phyloP scores from a whole-genome alignment of 257 asterid genomes.

The Gentiana dahurica region DNA sequence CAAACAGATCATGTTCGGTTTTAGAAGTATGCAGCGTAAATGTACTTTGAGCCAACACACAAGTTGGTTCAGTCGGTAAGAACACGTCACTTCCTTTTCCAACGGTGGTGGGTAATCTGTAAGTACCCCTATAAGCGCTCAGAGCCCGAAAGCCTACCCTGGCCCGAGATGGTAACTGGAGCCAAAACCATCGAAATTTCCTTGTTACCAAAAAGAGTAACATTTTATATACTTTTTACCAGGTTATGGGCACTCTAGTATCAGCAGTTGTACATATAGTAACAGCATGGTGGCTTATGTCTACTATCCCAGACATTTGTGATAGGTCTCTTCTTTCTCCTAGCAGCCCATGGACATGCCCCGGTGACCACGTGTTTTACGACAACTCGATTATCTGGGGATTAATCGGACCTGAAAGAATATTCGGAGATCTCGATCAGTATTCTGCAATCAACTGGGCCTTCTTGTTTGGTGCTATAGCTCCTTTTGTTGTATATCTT shows the following conservation, averaged over 20 bases:
- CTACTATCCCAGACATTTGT: conserved; percentile 67
- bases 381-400: conserved; percentile 91
- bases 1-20: too few species aligned
- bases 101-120: too few species aligned
- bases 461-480: conserved; percentile 59
- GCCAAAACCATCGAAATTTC: too few species aligned
- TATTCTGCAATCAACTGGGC: conserved; percentile 70
- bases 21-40: too few species aligned
- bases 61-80: too few species aligned
- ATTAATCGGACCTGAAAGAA: conserved; percentile 65
- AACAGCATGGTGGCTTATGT: conserved; percentile 97
- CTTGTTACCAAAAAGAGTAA: too few species aligned
- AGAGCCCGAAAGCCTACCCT: too few species aligned
- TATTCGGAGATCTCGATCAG: conserved; percentile 66
- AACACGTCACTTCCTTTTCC: too few species aligned
- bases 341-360: conserved; percentile 92
- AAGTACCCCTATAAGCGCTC: too few species aligned
- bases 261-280: conserved; percentile 68
- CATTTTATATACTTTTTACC: conserved; percentile 3
- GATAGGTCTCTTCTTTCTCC: conserved; percentile 52
- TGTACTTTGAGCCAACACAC: too few species aligned
- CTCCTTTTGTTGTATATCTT: conserved; percentile 62
- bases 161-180: too few species aligned
- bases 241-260: conserved; percentile 75
- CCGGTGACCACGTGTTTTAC: conserved; percentile 73